A percentile compares a stretch with the other conserved stretches of the same genome.
Evolutionary conservation across 116 monocot genomes (phyloP).

Genomic region (Posidonia oceanica): DNA sequence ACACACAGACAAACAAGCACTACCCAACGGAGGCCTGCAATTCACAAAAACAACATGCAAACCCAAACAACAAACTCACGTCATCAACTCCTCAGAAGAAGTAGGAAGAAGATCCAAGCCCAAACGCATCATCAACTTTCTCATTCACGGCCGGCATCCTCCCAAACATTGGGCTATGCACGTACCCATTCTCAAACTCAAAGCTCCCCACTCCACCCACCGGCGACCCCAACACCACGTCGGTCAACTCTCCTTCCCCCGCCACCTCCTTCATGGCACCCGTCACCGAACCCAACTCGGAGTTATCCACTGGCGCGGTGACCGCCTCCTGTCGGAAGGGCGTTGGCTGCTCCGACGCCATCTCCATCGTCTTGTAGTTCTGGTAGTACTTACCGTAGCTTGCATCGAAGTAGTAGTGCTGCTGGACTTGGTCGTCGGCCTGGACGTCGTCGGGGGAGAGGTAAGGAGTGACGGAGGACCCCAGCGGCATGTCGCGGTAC

Average conservation of each 20-base stretch:
- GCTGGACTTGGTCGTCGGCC: neutral
- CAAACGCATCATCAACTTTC: constrained; percentile 16
- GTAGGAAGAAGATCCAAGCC: constrained; percentile 8
- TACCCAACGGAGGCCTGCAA: too few relatives aligned
- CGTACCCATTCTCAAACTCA: constrained; percentile 44
- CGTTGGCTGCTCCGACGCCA: neutral
- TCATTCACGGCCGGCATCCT: constrained; percentile 50
- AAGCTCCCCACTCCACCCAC: neutral
- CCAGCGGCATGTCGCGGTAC: constrained; percentile 48
- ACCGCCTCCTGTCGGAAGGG: neutral
- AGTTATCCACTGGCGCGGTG: neutral
- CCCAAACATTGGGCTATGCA: constrained; percentile 63
- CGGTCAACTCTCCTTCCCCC: constrained; percentile 16
- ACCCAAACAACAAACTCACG: too few relatives aligned
- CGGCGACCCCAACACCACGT: neutral
- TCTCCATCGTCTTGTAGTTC: too few relatives aligned
- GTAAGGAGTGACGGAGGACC: constrained; percentile 60
- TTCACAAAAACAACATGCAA: too few relatives aligned
- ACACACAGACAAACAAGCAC: too few relatives aligned
- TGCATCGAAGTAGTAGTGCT: neutral
- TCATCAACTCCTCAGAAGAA: neutral
- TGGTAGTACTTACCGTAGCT: neutral
- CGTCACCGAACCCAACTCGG: neutral
- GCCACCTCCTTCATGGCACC: neutral
- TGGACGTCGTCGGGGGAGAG: constrained; percentile 43